Percentiles rank a stretch among this genome's conserved stretches.
Evolutionary conservation across 1,139 yeast genomes (phyloP).

Genomic region (Yamadazyma dendronema): DNA sequence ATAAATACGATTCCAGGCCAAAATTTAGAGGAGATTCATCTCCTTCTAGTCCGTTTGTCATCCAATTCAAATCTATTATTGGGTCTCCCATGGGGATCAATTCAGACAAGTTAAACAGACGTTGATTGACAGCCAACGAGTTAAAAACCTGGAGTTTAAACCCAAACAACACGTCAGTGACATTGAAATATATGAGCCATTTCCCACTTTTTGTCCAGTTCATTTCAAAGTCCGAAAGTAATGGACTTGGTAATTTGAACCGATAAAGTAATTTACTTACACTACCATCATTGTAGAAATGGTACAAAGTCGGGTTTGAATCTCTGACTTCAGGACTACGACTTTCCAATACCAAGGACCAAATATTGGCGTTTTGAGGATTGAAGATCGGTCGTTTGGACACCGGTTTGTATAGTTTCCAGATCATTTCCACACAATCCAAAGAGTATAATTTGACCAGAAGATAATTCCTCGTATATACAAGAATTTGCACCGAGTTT

Average conservation of each 20-base stretch:
- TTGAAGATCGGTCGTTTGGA: constrained; percentile 13
- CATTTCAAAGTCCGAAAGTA: constrained; percentile 19
- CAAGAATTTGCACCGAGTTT: constrained; percentile 33
- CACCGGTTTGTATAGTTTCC: constrained; percentile 28
- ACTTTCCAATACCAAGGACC: constrained; percentile 30
- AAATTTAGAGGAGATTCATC: constrained; percentile 7
- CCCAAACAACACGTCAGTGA: constrained; percentile 26
- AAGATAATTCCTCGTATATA: constrained; percentile 28
- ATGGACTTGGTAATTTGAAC: constrained; percentile 19
- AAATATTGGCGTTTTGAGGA: constrained; percentile 18
- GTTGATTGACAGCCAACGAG: constrained; percentile 21
- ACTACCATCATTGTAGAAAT: constrained; percentile 37
- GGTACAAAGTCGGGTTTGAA: constrained; percentile 26
- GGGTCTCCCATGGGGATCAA: constrained; percentile 19
- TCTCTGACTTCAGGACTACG: constrained; percentile 11
- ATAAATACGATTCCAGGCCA: constrained; percentile 10
- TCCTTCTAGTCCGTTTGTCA: constrained; percentile 17
- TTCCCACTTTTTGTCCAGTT: constrained; percentile 36
- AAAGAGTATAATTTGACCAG: constrained; percentile 37
- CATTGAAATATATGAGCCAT: constrained; percentile 33
- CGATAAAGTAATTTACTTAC: constrained; percentile 25
- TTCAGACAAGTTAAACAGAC: constrained; percentile 10
- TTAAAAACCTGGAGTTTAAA: constrained; percentile 29
- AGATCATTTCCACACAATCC: constrained; percentile 34
- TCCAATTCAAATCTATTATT: constrained; percentile 19